Evolutionary conservation across 805 yeast species (phyloP), one percentile per base, ranked within the genome.

Genomic region (Yamadazyma phyllophila): DNA sequence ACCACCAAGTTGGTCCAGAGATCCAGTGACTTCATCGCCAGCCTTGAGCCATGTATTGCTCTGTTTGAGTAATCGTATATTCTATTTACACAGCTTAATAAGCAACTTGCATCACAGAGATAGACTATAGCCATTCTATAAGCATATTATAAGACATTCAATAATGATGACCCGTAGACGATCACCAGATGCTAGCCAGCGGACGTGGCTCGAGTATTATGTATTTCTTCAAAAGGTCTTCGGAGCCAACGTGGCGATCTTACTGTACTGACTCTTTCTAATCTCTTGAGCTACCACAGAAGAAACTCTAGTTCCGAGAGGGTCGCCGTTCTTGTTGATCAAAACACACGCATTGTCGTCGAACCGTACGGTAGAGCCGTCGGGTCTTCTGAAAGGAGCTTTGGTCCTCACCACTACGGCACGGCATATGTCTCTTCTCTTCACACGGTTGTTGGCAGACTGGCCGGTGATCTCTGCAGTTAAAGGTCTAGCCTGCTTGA

Each of bases 271-370:
- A 69, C 81, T 83, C 50, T 85, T 88, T 70, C 83, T 83, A 49
- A 94, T 76, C 65, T 92, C 97, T 65, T 87, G 86, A 17, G 97
- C 96, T 17, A 92, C 97, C 39, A 87, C 94, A 34, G 91, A 82
- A 27, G 86, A 76, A 49, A 94, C 88, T 78, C 98, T 86, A 20
- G 97, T 86, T 13, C 98, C 99, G 42, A 94, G 76, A 8, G 97
- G 97, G 61, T 94, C 99, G 26, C 88, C 85, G 59, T 83, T 86
- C 68, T 92, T 92, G 71, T 94, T 91, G 51, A 92, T 80, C 59
- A 94, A 76, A 29, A 94, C 98, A 71, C 98, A 91, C 1, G 99
- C 99, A 65, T 92, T 94, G 67, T 94, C 99, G 63, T 91, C 97
- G 63, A 94, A 94, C 55, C 86, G 74, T 26, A 94, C 77, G 16